A percentile compares a stretch with the other conserved stretches of the same genome.
Conservation (phyloP, 495 filamentous ascomycete genomes). For the Daldinia childiae region DNA sequence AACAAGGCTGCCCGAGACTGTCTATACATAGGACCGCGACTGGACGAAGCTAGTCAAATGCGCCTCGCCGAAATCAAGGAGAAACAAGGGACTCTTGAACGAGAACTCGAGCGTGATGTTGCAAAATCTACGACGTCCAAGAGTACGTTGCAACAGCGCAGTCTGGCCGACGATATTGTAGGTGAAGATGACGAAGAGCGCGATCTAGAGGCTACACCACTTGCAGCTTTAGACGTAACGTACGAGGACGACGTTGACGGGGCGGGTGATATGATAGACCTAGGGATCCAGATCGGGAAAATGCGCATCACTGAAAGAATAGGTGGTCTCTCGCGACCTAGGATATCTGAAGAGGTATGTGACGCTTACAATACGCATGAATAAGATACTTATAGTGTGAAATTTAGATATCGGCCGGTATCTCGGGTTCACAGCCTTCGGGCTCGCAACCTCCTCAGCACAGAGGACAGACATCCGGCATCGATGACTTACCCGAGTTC, state of each 20-base stretch:
- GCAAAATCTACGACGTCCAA: slow-evolving; percentile 48
- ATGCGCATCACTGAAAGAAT: slow-evolving; percentile 78
- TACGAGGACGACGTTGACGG: slow-evolving; percentile 69
- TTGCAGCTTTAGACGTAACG: slow-evolving; percentile 68
- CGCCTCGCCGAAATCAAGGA: slow-evolving; percentile 76
- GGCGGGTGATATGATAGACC: slow-evolving; percentile 72
- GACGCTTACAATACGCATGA: not conserved
- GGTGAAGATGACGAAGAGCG: slow-evolving; percentile 59
- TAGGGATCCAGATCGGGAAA: slow-evolving; percentile 74
- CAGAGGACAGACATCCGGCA: slow-evolving; percentile 25
- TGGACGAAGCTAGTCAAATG: slow-evolving; percentile 68
- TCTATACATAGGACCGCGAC: slow-evolving; percentile 67
- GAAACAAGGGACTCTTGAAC: slow-evolving; percentile 70
- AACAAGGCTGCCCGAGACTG: slow-evolving; percentile 68
- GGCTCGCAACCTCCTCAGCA: slow-evolving; percentile 23
- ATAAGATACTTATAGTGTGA: slow-evolving; percentile 9
- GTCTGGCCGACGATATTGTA: slow-evolving; percentile 58
- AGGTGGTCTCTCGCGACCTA: slow-evolving; percentile 66
- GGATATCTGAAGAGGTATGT: slow-evolving; percentile 72
- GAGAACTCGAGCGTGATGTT: slow-evolving; percentile 66
- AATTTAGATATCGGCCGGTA: slow-evolving; percentile 46
- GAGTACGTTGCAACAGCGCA: slow-evolving; percentile 45
- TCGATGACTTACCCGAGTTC: slow-evolving; percentile 52
- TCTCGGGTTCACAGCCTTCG: slow-evolving; percentile 22
- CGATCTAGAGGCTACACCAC: slow-evolving; percentile 61